A percentile compares a stretch with the other conserved stretches of the same genome.
These are phyloP conservation scores for Cyclotella sp. DNA, from an alignment of 108 stramenopile species.

Conservation along the genomic window DNA sequence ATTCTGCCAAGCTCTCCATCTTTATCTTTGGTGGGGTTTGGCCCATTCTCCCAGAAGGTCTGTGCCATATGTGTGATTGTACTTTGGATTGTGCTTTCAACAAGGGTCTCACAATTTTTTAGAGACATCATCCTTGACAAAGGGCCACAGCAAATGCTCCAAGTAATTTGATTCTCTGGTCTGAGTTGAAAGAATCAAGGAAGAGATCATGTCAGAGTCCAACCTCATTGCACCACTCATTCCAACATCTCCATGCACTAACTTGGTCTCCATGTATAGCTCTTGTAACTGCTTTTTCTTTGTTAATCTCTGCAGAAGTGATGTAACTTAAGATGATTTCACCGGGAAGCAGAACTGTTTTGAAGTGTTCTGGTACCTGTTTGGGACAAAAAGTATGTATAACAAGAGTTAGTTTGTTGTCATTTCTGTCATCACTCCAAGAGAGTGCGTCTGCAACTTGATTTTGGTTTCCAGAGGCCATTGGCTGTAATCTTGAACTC, in stretches of 20 bases:
- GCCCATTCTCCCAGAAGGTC: too few species aligned
- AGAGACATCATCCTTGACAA: too few species aligned
- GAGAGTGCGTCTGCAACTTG: constrained; percentile 31
- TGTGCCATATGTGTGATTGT: too few species aligned
- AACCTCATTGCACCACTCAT: too few species aligned
- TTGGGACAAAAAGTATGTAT: constrained; percentile 1
- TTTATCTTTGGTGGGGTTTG: too few species aligned
- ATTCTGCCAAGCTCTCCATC: too few species aligned
- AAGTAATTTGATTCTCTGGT: too few species aligned
- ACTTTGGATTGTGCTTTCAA: too few species aligned
- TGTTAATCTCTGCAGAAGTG: constrained; percentile 34
- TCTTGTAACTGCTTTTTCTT: constrained; percentile 34
- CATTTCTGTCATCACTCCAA: neutral
- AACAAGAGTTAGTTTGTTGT: constrained; percentile 11
- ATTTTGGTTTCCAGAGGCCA: constrained; percentile 31
- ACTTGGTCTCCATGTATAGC: constrained; percentile 31
- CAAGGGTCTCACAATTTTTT: too few species aligned
- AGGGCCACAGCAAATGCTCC: too few species aligned
- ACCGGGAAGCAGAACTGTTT: constrained; percentile 27
- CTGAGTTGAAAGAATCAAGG: too few species aligned
- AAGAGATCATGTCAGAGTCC: too few species aligned
- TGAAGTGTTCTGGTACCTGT: constrained; percentile 37
- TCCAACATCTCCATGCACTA: constrained; percentile 29
- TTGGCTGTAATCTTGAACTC: constrained; percentile 21
- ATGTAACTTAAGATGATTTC: constrained; percentile 41